phyloP scores from a whole-genome alignment of 495 filamentous ascomycete species.

The Xylaria scruposa region DNA sequence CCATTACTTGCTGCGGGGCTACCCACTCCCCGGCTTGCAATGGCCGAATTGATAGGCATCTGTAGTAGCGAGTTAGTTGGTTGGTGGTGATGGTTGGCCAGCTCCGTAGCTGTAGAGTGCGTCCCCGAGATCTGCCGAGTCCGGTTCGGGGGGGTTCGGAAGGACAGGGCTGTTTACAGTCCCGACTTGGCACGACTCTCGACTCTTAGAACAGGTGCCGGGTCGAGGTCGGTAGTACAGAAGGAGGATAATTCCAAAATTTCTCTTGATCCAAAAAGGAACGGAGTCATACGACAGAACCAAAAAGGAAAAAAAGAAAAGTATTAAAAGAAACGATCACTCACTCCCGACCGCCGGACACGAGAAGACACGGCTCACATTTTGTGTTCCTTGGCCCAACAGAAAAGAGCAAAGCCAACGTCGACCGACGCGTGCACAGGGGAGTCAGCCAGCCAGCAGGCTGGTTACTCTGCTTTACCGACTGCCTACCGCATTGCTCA shows the following conservation, averaged over 20 bases:
- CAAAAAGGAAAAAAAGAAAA: not conserved
- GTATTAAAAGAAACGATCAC: not conserved
- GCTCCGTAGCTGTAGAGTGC: not conserved
- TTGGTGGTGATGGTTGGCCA: conserved; percentile 2
- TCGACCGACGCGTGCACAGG: conserved; percentile 10
- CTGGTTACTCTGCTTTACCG: not conserved
- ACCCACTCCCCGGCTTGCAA: not conserved
- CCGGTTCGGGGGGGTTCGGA: conserved; percentile 24
- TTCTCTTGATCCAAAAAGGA: not conserved
- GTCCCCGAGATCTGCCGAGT: conserved; percentile 16
- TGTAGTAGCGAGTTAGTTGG: not conserved
- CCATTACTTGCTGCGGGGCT: not conserved
- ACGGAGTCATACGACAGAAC: not conserved
- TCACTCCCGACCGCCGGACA: conserved; percentile 18
- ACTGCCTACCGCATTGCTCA: not conserved
- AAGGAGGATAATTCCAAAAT: not conserved
- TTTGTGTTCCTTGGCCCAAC: conserved; percentile 10
- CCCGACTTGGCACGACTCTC: conserved; percentile 11
- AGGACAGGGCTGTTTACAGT: conserved; percentile 3
- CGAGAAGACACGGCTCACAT: conserved; percentile 11
- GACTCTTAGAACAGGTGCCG: not conserved
- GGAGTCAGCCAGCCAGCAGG: not conserved
- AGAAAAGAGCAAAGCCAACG: conserved; percentile 11
- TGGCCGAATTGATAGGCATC: conserved; percentile 3
- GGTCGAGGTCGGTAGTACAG: not conserved